Evolutionary conservation across 2,329 filamentous ascomycete species (phyloP), one percentile per base, ranked within the genome.

Genomic region (Botrytis byssoidea): DNA sequence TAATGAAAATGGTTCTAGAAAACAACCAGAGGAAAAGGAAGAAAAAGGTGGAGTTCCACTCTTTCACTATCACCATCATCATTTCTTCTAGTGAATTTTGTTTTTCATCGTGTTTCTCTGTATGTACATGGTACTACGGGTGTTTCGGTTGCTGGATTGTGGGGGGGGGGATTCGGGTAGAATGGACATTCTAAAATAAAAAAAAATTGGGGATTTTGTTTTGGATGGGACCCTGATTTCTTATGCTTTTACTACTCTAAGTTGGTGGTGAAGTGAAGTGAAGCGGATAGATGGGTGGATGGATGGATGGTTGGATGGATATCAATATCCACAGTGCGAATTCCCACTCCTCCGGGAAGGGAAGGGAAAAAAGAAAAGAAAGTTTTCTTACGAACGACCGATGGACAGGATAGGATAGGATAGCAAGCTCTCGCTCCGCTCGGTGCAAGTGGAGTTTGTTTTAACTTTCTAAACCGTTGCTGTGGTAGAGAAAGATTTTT

Each of bases 401-500:
- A 55, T 57, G n/a, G n/a, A 55, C 7, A 29, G n/a, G n/a, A 55
- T 8, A 29, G n/a, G 25, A 55, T 55, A 55, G 25, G n/a, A 32
- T 29, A 29, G 51, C n/a, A 32, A 18, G 51, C 51, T 32, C 7
- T 29, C n/a, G 51, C 51, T 57, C n/a, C 51, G 61, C 46, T 67
- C 25, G 65, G 32, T 51, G 32, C 65, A 67, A 29, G 65, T 68
- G 65, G 65, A 51, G 32, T 57, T 57, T 57, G 51, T 29, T 29
- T 57, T 57, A 57, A 57, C 9, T 68, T 29, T n/a, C 25, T 22
- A 68, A 37, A 20, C 46, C 65, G 65, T 68, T 68, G 65, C 65
- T 42, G 65, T 68, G 65, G 65, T 68, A 68, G 65, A 68, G 65
- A 68, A 57, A 68, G 65, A 57, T 29, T 68, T 68, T 67, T n/a